Evolutionary conservation across 1,284 basidiomycete species (phyloP).

Genomic region (Tilletia indica): DNA sequence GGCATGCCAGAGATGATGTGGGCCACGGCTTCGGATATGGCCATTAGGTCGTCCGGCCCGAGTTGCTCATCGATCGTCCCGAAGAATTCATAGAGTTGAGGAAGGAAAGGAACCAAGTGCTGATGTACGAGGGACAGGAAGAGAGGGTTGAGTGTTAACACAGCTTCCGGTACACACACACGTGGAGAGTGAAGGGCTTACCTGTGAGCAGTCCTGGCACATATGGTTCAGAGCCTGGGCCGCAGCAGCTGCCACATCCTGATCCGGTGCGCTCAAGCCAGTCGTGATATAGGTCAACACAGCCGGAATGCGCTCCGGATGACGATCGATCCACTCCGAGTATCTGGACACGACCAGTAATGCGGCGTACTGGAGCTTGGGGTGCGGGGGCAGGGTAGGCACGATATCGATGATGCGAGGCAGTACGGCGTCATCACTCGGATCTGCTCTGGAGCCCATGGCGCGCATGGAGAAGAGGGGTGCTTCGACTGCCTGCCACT

Average conservation of each 20-base stretch:
- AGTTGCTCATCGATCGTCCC: conserved; percentile 73
- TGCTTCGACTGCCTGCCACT: conserved; percentile 96
- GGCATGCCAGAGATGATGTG: conserved; percentile 91
- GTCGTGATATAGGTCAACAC: conserved; percentile 87
- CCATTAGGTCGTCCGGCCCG: conserved; percentile 78
- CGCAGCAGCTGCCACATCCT: conserved; percentile 79
- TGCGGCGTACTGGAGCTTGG: conserved; percentile 89
- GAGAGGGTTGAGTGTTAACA: conserved; percentile 11
- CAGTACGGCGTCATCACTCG: conserved; percentile 76
- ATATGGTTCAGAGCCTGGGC: conserved; percentile 94
- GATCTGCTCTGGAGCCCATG: conserved; percentile 92
- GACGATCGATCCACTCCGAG: conserved; percentile 90
- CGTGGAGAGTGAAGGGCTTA: not conserved
- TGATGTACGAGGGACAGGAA: conserved; percentile 49
- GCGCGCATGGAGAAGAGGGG: conserved; percentile 96
- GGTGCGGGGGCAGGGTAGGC: conserved; percentile 83
- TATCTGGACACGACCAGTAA: conserved; percentile 93
- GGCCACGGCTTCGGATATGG: conserved; percentile 92
- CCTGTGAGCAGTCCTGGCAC: conserved; percentile 81
- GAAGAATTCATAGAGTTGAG: conserved; percentile 86
- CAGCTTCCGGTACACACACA: not conserved
- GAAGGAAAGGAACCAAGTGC: conserved; percentile 87
- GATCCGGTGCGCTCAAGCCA: conserved; percentile 70
- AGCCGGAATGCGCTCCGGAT: conserved; percentile 81
- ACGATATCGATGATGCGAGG: conserved; percentile 94